These are phyloP conservation scores for Proteromonas lacertae DNA, from an alignment of 352 stramenopile species.

Conservation along the genomic window DNA sequence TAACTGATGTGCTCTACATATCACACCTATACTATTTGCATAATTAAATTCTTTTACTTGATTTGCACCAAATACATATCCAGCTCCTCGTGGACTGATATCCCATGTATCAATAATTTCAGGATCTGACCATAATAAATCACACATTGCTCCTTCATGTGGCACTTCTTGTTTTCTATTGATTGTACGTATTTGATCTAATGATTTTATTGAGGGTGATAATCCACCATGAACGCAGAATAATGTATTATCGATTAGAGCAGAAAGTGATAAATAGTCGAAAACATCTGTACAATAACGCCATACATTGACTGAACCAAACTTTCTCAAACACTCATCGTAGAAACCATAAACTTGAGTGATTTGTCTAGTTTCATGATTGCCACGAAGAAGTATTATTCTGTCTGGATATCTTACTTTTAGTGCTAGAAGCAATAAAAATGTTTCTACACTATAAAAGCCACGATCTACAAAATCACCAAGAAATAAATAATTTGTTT, in stretches of 20 bases:
- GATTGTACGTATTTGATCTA: conserved; percentile 71
- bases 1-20: no score
- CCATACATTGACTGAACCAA: conserved; percentile 96
- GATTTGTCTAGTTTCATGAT: conserved; percentile 92
- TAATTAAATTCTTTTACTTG: conserved; percentile 95
- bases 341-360: conserved; percentile 97
- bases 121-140: conserved; percentile 55
- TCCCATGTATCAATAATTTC: conserved; percentile 92
- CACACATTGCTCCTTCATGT: conserved; percentile 92
- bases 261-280: conserved; percentile 84
- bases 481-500: conserved; percentile 99
- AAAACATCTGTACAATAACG: conserved; percentile 98
- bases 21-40: conserved; percentile 80
- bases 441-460: conserved; percentile 97
- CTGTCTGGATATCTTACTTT: conserved; percentile 95
- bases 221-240: conserved; percentile 95
- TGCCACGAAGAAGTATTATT: conserved; percentile 92
- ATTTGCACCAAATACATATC: conserved; percentile 90
- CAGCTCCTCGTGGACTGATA: conserved; percentile 68
- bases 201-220: conserved; percentile 76
- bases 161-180: conserved; percentile 95
- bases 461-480: conserved; percentile 97
- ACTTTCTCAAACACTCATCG: no score
- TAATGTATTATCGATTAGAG: conserved; percentile 95
- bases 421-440: conserved; percentile 75